Evolutionary conservation across 2,329 filamentous ascomycete genomes (phyloP), one percentile per base, ranked within the genome.

Genomic region (Dactylonectria macrodidyma): DNA sequence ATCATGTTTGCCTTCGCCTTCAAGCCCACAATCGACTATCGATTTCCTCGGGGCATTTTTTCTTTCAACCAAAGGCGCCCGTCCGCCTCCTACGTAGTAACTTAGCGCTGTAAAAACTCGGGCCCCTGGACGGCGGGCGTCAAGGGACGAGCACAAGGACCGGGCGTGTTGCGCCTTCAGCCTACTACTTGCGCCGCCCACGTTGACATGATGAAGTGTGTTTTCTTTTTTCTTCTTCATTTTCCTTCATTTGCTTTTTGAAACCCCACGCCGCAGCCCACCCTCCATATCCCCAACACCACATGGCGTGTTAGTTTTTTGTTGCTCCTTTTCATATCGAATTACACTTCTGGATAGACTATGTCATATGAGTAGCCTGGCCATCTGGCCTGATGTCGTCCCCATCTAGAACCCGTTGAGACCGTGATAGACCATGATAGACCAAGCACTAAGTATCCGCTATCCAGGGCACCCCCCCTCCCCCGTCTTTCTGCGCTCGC

Each of bases 361-460:
- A 61, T 44, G 48, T 8, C 22, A 46, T n/a, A 33, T 19, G 19
- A 19, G 59, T 36, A 62, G 36, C 24, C 36, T 14, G 19, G 34
- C 11, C 57, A n/a, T 34, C 59, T 55, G 59, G 59, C 59, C 48
- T 62, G 59, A 62, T 62, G 48, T 30, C 12, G 36, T 55, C 51
- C 19, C 47, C 60, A 19, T 62, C 60, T 62, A 56, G 60, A 62
- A 62, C 60, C 19, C 30, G 41, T 54, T 56, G 19, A 47, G 60
- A 46, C 60, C 26, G 24, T 22, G 51, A 55, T 30, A 22, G n/a
- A 26, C 24, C 26, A 51, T 22, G 51, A 55, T 30, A 36, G n/a
- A 26, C 41, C 44, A 26, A 30, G 38, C 59, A 38, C 59, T 62
- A 52, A 10, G 22, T 33, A 38, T 30, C 59, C 60, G 57, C 57